These are phyloP conservation scores for Hansenula sp. DNA, from an alignment of 1,139 yeast species.

Conservation along the genomic window DNA sequence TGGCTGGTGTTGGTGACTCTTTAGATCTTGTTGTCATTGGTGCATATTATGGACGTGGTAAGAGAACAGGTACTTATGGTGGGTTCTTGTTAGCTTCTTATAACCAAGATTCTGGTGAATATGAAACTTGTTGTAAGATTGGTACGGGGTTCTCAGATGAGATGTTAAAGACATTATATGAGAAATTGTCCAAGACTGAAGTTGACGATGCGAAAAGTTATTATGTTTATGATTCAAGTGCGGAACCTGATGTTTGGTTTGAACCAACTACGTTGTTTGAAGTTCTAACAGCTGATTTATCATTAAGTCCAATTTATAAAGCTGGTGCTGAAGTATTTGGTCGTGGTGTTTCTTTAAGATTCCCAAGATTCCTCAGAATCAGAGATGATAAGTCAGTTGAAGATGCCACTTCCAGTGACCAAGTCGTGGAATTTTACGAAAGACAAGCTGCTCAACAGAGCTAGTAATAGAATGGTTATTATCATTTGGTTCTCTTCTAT, in stretches of 20 bases:
- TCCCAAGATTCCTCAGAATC: constrained; percentile 81
- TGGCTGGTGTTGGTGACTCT: constrained; percentile 94
- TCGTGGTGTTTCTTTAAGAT: constrained; percentile 85
- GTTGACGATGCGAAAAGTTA: constrained; percentile 64
- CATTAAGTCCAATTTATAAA: constrained; percentile 87
- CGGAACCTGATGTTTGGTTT: constrained; percentile 93
- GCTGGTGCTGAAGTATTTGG: constrained; percentile 79
- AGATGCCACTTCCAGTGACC: constrained; percentile 87
- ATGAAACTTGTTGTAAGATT: constrained; percentile 92
- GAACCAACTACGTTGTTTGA: constrained; percentile 88
- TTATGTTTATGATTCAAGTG: constrained; percentile 64
- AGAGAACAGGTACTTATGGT: constrained; percentile 92
- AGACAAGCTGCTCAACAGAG: constrained; percentile 43
- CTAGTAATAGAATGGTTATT: not conserved
- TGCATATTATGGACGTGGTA: constrained; percentile 91
- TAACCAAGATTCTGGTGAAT: constrained; percentile 86
- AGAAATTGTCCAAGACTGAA: constrained; percentile 64
- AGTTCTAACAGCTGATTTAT: constrained; percentile 89
- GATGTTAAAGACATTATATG: constrained; percentile 55
- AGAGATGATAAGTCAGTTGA: constrained; percentile 87
- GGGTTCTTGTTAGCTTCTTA: constrained; percentile 90
- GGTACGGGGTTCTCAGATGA: constrained; percentile 98
- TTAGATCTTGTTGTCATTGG: constrained; percentile 92
- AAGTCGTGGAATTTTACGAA: constrained; percentile 85
- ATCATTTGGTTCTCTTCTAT: too few relatives aligned